These are phyloP conservation scores for Tetratostichococcus sp. DNA, from an alignment of 139 green algal genomes.

Conservation along the genomic window DNA sequence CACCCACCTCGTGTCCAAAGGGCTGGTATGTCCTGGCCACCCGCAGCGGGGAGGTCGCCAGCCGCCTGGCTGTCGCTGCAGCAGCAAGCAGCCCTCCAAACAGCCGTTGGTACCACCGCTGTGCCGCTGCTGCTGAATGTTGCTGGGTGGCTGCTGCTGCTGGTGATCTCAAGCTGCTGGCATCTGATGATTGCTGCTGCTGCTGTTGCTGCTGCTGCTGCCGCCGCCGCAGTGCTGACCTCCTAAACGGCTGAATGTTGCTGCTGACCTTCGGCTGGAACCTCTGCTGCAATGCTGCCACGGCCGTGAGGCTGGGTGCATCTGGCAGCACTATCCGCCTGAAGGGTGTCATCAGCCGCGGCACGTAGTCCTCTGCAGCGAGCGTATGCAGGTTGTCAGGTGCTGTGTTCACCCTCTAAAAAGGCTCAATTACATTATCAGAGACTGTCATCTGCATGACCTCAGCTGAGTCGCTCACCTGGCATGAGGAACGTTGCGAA, in stretches of 20 bases:
- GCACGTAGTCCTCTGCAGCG: not conserved
- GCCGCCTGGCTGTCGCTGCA: not conserved
- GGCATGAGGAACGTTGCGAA: constrained; percentile 64
- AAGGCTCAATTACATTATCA: no score
- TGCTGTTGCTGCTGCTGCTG: no score
- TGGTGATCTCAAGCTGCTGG: not conserved
- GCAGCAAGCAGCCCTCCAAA: not conserved
- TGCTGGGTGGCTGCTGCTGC: not conserved
- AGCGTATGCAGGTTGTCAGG: not conserved
- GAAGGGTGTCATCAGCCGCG: not conserved
- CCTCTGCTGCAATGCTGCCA: not conserved
- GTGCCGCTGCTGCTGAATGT: no score
- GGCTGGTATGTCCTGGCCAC: not conserved
- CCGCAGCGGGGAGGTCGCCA: not conserved
- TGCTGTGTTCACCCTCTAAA: no score
- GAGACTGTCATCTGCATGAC: no score
- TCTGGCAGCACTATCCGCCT: not conserved
- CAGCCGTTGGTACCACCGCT: not conserved
- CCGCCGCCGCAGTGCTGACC: no score
- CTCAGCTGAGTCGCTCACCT: no score
- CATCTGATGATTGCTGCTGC: no score
- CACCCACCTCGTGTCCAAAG: not conserved
- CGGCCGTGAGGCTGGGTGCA: not conserved
- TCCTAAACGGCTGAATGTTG: not conserved
- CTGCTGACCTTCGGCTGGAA: not conserved